These are phyloP conservation scores for Penicillium sp. DNA, from an alignment of 2,329 filamentous ascomycete species.

Conservation along the genomic window DNA sequence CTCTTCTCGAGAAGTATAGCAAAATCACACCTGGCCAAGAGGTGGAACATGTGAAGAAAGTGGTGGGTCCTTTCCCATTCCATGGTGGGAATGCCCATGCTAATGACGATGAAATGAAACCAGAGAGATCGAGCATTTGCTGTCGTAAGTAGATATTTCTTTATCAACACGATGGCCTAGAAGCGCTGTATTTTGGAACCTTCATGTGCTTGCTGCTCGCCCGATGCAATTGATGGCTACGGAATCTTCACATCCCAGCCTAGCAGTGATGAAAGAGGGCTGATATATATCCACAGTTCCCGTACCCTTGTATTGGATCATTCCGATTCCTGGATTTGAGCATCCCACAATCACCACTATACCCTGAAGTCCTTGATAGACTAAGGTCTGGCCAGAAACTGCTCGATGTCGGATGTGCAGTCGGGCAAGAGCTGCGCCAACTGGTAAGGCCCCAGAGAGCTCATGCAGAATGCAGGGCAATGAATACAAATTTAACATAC, in stretches of 20 bases:
- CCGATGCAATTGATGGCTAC: background rate
- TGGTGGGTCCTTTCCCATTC: slow-evolving; percentile 8
- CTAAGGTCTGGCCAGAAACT: slow-evolving; percentile 17
- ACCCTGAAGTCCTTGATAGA: slow-evolving; percentile 16
- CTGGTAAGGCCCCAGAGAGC: slow-evolving; percentile 7
- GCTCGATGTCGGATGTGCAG: slow-evolving; percentile 19
- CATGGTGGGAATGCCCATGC: background rate
- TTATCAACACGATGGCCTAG: background rate
- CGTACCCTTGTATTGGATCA: slow-evolving; percentile 20
- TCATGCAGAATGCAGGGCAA: background rate
- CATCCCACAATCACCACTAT: slow-evolving; percentile 15
- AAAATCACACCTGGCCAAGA: slow-evolving; percentile 10
- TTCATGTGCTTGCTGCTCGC: background rate
- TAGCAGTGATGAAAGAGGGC: background rate
- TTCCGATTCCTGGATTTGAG: slow-evolving; percentile 20
- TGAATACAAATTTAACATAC: background rate
- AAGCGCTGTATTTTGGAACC: background rate
- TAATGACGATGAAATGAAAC: background rate
- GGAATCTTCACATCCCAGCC: background rate
- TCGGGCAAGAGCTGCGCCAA: slow-evolving; percentile 20
- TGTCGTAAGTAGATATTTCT: slow-evolving; percentile 8
- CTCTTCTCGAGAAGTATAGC: slow-evolving; percentile 16
- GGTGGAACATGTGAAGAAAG: slow-evolving; percentile 14
- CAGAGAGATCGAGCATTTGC: slow-evolving; percentile 17
- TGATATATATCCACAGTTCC: slow-evolving; percentile 10